Evolutionary conservation across 2,329 filamentous ascomycete species (phyloP), one percentile per base, ranked within the genome.

Genomic region (Alternaria triticina): DNA sequence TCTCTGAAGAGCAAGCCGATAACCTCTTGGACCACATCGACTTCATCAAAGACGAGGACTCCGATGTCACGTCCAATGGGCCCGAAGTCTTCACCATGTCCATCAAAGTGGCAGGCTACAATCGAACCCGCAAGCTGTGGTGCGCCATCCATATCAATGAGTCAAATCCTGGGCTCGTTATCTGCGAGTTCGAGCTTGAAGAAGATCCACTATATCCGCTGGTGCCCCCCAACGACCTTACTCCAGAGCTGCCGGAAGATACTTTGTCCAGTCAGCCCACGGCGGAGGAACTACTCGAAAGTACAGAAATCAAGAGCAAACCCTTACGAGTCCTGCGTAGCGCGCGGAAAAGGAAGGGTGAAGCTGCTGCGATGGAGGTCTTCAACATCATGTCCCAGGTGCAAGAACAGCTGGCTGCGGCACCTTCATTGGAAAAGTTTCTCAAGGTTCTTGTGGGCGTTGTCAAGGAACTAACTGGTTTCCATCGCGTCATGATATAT

Each of bases 371-470:
- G 0, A 96, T 96, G 89, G 91, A 96, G 71, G 91, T 96, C 1
- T 96, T 96, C 79, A 94, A 93, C 78, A 94, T 97, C 67, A 92
- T 97, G 87, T 93, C 91, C 1, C 94, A 97, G 76, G 91, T 97
- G 1, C 93, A 97, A 76, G 93, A 97, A 71, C 94, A 97, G 77
- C 83, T 97, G 12, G 87, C 91, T 5, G 87, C 88, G 25, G 92
- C 93, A 1, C 84, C 88, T 0, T 90, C 86, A 63, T 82, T 97
- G 1, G 89, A 93, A 1, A 84, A 79, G 1, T 93, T 97, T 62
- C 82, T 97, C 40, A 95, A 96, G 71, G 89, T 94, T 6, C 80
- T 96, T 4, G 91, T 95, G 0, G 93, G 93, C 0, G 91, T 97
- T 8, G 88, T 97, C 33, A 97, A 96, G 74, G 94, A 97, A 74